Percentiles rank a stretch among this genome's conserved stretches.
Evolutionary conservation across 495 filamentous ascomycete genomes (phyloP).

Genomic region (Clavariopsis aquatica): DNA sequence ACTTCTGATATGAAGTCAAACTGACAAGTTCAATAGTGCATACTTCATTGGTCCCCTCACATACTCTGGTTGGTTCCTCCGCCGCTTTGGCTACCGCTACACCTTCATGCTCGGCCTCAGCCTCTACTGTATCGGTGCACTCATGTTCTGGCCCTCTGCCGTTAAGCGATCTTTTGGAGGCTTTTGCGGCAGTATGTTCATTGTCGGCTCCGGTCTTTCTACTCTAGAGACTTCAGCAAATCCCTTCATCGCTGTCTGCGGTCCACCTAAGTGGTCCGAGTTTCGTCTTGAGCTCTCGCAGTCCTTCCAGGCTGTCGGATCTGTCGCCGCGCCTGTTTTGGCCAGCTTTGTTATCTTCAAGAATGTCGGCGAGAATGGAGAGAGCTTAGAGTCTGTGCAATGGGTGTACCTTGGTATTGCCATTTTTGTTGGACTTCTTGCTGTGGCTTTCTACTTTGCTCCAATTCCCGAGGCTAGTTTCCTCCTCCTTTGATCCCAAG

Average conservation of each 20-base stretch:
- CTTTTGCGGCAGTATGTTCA: slow-evolving; percentile 69
- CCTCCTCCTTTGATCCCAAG: neutral
- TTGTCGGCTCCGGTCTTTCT: slow-evolving; percentile 68
- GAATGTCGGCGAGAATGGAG: slow-evolving; percentile 53
- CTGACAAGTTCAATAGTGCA: slow-evolving; percentile 40
- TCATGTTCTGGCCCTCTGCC: slow-evolving; percentile 63
- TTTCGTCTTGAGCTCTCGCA: slow-evolving; percentile 70
- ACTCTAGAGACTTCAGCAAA: slow-evolving; percentile 75
- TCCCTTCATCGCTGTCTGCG: slow-evolving; percentile 69
- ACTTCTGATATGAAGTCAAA: neutral
- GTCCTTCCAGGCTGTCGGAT: slow-evolving; percentile 68
- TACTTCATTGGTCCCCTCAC: slow-evolving; percentile 68
- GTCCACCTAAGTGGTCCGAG: slow-evolving; percentile 67
- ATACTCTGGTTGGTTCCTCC: slow-evolving; percentile 65
- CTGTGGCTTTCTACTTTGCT: slow-evolving; percentile 64
- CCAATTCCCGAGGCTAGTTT: slow-evolving; percentile 65
- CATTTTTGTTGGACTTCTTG: slow-evolving; percentile 65
- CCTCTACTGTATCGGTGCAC: slow-evolving; percentile 62
- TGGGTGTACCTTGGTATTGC: slow-evolving; percentile 77
- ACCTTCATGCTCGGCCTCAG: slow-evolving; percentile 61
- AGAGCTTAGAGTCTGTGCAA: slow-evolving; percentile 61
- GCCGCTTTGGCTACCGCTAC: slow-evolving; percentile 62
- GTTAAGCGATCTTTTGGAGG: slow-evolving; percentile 65
- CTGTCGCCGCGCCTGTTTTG: slow-evolving; percentile 64
- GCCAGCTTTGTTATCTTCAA: slow-evolving; percentile 69